Percentiles rank a stretch among this genome's conserved stretches.
Conservation (phyloP, 2,329 filamentous ascomycete species). For the Neonectria faginata region DNA sequence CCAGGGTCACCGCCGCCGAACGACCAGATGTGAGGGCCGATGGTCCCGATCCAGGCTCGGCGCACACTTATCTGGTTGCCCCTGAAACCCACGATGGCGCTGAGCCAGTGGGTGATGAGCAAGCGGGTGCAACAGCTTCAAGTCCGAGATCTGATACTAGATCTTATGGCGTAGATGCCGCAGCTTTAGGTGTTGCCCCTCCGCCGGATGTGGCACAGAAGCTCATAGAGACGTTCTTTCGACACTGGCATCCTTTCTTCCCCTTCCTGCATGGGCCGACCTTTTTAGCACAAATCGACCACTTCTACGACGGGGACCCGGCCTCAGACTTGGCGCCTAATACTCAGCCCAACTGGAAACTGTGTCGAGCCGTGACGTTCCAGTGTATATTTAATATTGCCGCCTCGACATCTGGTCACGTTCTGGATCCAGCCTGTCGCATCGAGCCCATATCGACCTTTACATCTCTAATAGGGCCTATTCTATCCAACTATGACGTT, state of each 20-base stretch:
- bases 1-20: constrained; percentile 28
- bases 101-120: neutral
- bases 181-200: constrained; percentile 44
- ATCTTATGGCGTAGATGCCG: constrained; percentile 8
- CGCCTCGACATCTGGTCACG: constrained; percentile 36
- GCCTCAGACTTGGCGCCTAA: constrained; percentile 10
- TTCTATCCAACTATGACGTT: constrained; percentile 57
- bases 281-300: constrained; percentile 58
- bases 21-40: neutral
- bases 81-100: constrained; percentile 12
- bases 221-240: constrained; percentile 62
- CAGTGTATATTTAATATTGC: constrained; percentile 65
- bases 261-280: constrained; percentile 64
- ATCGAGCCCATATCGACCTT: constrained; percentile 55
- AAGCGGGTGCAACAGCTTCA: neutral
- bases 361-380: constrained; percentile 54
- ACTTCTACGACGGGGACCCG: constrained; percentile 50
- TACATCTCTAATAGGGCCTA: constrained; percentile 50
- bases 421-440: constrained; percentile 41
- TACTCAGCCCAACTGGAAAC: constrained; percentile 34
- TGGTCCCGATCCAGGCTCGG: constrained; percentile 29
- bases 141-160: neutral
- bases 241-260: constrained; percentile 64
- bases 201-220: constrained; percentile 50
- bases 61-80: constrained; percentile 34